phyloP scores from a whole-genome alignment of 306 rosid species.

The Vigna radiata region DNA sequence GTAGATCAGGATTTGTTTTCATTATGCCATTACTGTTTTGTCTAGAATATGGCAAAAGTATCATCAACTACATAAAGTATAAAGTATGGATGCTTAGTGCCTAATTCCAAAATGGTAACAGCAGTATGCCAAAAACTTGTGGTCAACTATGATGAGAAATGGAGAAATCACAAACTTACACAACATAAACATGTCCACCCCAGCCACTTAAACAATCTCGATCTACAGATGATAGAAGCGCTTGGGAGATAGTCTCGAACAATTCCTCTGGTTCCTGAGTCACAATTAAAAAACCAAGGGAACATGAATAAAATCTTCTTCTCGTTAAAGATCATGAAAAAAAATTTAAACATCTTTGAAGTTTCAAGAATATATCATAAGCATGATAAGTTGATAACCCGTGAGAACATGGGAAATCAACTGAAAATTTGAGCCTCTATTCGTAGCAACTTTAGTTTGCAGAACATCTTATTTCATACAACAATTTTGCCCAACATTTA shows the following conservation, averaged over 20 bases:
- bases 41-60: too few species aligned
- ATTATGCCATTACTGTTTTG: too few species aligned
- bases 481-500: neutral
- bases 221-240: constrained; percentile 18
- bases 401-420: too few species aligned
- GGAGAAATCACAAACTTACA: constrained; percentile 14
- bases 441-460: neutral
- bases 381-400: too few species aligned
- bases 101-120: neutral
- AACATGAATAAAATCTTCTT: constrained; percentile 12
- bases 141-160: neutral
- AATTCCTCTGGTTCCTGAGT: constrained; percentile 16
- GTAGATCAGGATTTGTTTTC: too few species aligned
- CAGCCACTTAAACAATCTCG: constrained; percentile 32
- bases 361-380: neutral
- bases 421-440: too few species aligned
- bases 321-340: neutral
- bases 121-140: neutral
- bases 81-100: neutral
- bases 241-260: constrained; percentile 34
- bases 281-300: neutral
- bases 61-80: neutral
- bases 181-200: constrained; percentile 38
- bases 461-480: constrained; percentile 3
- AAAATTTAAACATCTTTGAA: neutral